phyloP scores from a whole-genome alignment of 805 yeast species.

The Metschnikowia borealis region DNA sequence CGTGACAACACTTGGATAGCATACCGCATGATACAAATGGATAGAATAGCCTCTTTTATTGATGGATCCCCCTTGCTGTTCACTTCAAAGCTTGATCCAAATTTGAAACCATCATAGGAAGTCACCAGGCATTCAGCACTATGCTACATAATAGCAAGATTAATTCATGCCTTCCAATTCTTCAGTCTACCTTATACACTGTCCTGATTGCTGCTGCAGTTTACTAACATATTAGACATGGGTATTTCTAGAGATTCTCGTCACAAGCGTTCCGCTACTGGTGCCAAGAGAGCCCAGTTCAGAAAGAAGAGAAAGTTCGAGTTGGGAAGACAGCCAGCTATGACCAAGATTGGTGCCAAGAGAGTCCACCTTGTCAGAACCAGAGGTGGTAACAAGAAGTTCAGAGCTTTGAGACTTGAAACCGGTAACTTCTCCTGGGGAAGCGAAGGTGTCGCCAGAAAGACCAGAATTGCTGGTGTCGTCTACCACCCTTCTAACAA shows the following conservation, averaged over 20 bases:
- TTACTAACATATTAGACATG: slow-evolving; percentile 49
- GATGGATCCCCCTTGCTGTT: not conserved
- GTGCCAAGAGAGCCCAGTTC: slow-evolving; percentile 99
- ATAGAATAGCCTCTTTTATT: not conserved
- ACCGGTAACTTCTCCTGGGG: slow-evolving; percentile 99
- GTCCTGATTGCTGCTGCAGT: not conserved
- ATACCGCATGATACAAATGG: not conserved
- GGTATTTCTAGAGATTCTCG: slow-evolving; percentile 99
- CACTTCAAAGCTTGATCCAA: not conserved
- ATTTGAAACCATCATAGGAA: not conserved
- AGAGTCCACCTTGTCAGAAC: slow-evolving; percentile 99
- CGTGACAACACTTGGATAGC: not conserved
- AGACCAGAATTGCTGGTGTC: slow-evolving; percentile 98
- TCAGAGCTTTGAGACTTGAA: slow-evolving; percentile 99
- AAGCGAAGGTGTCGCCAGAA: slow-evolving; percentile 96
- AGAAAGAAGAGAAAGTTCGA: slow-evolving; percentile 99
- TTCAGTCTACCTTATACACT: not conserved
- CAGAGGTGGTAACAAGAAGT: slow-evolving; percentile 99
- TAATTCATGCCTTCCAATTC: too few relatives aligned
- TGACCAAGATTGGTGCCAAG: slow-evolving; percentile 98
- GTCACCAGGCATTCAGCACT: not conserved
- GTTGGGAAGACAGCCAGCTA: slow-evolving; percentile 99
- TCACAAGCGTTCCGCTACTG: slow-evolving; percentile 99
- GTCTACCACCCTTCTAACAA: slow-evolving; percentile 99
- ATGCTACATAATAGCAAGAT: not conserved